A percentile compares a stretch with the other conserved stretches of the same genome.
Conservation (phyloP, 2,329 filamentous ascomycete species). For the Biscogniauxia mediterranea region DNA sequence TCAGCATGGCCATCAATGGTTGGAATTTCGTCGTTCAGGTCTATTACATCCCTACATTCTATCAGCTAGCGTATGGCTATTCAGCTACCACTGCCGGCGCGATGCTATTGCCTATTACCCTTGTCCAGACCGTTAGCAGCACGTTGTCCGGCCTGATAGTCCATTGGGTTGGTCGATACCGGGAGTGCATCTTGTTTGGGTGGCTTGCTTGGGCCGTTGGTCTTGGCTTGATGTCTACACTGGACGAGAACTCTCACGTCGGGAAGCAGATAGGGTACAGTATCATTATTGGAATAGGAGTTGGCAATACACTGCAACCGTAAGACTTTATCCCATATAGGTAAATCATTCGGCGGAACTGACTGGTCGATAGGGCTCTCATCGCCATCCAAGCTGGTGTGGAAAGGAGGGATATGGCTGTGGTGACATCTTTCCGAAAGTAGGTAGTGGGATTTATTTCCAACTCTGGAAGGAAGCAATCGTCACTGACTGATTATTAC, state of each 20-base stretch:
- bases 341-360: slow-evolving; percentile 1
- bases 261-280: slow-evolving; percentile 55
- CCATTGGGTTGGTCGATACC: slow-evolving; percentile 50
- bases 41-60: slow-evolving; percentile 47
- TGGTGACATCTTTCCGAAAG: slow-evolving; percentile 45
- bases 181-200: slow-evolving; percentile 53
- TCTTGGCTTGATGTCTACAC: slow-evolving; percentile 51
- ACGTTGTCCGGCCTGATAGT: slow-evolving; percentile 52
- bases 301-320: slow-evolving; percentile 53
- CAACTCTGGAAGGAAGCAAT: background rate
- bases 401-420: slow-evolving; percentile 45
- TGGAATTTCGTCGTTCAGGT: slow-evolving; percentile 60
- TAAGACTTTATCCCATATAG: slow-evolving; percentile 22
- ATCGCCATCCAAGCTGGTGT: slow-evolving; percentile 58
- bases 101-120: slow-evolving; percentile 41
- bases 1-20: slow-evolving; percentile 58
- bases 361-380: slow-evolving; percentile 29
- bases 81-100: slow-evolving; percentile 41
- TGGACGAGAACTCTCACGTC: slow-evolving; percentile 45
- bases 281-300: slow-evolving; percentile 49
- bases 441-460: slow-evolving; percentile 20
- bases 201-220: slow-evolving; percentile 52
- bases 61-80: slow-evolving; percentile 45
- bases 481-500: background rate
- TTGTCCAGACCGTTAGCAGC: slow-evolving; percentile 46